Evolutionary conservation across 2,329 filamentous ascomycete species (phyloP), one percentile per base, ranked within the genome.

Genomic region (Zasmidium citrigriseum): DNA sequence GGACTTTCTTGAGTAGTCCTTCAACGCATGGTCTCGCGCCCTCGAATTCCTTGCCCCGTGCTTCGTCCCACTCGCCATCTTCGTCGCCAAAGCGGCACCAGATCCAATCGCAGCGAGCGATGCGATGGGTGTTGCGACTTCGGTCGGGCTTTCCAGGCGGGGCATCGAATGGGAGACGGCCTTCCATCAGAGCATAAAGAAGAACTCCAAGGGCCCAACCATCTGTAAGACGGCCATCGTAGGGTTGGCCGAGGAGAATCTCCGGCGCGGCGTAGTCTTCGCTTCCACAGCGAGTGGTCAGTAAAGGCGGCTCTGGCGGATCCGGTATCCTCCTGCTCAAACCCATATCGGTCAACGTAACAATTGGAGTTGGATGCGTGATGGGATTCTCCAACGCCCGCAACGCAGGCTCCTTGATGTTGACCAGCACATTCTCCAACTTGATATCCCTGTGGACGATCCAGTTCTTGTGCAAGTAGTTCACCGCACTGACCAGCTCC

Each of bases 361-460:
- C 85, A 54, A 98, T 84, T 1, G 93, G 89, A 69, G 91, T 85
- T 10, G 91, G 89, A 68, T 96, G 91, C 0, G 81, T 86, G 47
- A 83, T 79, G 82, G 91, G 96, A 68, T 93, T 83, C 29, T 83
- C 78, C 4, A 67, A 79, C 61, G 68, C 85, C 78, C 44, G 96
- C 83, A 70, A 90, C 85, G 24, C 83, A 72, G 58, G 46, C 3
- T 85, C 79, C 0, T 89, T 85, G 49, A 96, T 81, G 71, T 96
- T 98, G 68, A 98, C 89, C 25, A 99, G 86, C 45, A 97, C 91
- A 74, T 98, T 99, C 81, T 99, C 95, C 59, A 99, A 87, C 78
- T 99, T 99, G 76, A 99, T 96, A 75, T 99, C 95, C 60, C 95
- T 87, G 73, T 99, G 95, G 54, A 98, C 93, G 71, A 99, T 96